Percentiles rank a stretch among this genome's conserved stretches.
Conservation (phyloP, 352 stramenopile species). For the Globisporangium heterothallicum region DNA sequence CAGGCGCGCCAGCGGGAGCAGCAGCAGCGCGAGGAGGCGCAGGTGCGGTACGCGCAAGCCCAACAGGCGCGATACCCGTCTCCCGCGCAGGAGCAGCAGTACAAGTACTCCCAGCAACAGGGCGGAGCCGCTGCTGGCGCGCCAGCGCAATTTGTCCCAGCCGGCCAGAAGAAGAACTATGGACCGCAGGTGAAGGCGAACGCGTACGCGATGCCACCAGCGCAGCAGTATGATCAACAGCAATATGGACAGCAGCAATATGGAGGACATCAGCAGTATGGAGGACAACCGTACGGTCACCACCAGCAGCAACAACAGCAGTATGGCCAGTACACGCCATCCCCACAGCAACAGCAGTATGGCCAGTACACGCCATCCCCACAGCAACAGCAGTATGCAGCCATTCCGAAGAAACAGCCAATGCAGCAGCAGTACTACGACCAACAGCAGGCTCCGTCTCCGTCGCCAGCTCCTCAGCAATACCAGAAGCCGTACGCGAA, state of each 20-base stretch:
- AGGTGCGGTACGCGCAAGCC: slow-evolving; percentile 44
- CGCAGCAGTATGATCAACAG: slow-evolving; percentile 6
- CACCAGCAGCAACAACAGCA: slow-evolving; percentile 12
- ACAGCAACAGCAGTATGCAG: slow-evolving; percentile 8
- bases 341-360: slow-evolving; percentile 9
- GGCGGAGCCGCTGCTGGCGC: slow-evolving; percentile 11
- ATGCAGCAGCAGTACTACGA: slow-evolving; percentile 9
- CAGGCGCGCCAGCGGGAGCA: slow-evolving; percentile 47
- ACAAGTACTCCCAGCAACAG: slow-evolving; percentile 31
- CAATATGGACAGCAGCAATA: slow-evolving; percentile 9
- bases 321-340: slow-evolving; percentile 1
- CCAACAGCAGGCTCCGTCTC: not conserved
- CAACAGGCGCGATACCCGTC: slow-evolving; percentile 32
- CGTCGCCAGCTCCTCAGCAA: slow-evolving; percentile 11
- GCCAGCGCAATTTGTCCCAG: slow-evolving; percentile 8
- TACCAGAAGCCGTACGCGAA: slow-evolving; percentile 10
- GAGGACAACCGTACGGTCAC: slow-evolving; percentile 2
- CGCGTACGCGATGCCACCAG: slow-evolving; percentile 18
- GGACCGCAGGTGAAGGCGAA: slow-evolving; percentile 42
- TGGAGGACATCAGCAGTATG: no score
- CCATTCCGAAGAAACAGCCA: not conserved
- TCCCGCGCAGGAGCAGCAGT: slow-evolving; percentile 13
- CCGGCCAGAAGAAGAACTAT: slow-evolving; percentile 19
- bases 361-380: slow-evolving; percentile 4
- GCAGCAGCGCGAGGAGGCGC: slow-evolving; percentile 38